Evolutionary conservation across 257 asterid species (phyloP), one percentile per base, ranked within the genome.

Genomic region (Pogostemon cablin): DNA sequence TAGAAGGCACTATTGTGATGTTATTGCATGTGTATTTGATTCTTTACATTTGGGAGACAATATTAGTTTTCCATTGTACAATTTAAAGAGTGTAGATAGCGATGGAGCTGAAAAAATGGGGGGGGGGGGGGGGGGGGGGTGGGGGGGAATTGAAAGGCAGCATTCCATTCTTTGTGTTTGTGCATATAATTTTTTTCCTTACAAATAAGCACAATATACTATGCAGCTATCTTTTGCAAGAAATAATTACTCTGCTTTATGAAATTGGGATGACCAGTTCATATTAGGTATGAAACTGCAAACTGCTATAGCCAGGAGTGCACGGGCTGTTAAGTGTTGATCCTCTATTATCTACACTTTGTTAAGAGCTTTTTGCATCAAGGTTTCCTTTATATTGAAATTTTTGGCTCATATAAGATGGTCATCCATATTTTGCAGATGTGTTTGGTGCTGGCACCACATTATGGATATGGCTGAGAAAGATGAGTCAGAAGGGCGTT

Each of bases 361-460:
- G 38, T 38, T 15, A 34, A 17, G 43, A 17, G 49, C 5, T 11
- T 67, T 58, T 39, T 59, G 3, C 17, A 1, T 46, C 63, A 25
- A 6, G 55, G 40, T 12, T 41, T 62, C 72, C 52, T 53, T 40
- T 54, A 34, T 66, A 2, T 37, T 59, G 46, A 63, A 53, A 7
- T 20, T 6, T 62, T 58, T 43, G 69, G 69, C 73, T 55, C 42
- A 55, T 65, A n/a, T 72, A 9, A 65, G 64, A 46, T 56, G 42
- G 39, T 65, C 66, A 59, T 12, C 35, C 37, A 10, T 37, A 44
- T 9, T 66, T 47, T 84, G 68, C 85, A 93, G 99, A 87, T 93
- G 99, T 78, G 91, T 93, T 52, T 93, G 97, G 99, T 93, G 99
- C 79, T 93, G 99, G 99, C 96, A 93, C 81, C 99, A 93, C 72